These are phyloP conservation scores for Fusarium pseudograminearum DNA, from an alignment of 2,329 filamentous ascomycete species.

Conservation along the genomic window DNA sequence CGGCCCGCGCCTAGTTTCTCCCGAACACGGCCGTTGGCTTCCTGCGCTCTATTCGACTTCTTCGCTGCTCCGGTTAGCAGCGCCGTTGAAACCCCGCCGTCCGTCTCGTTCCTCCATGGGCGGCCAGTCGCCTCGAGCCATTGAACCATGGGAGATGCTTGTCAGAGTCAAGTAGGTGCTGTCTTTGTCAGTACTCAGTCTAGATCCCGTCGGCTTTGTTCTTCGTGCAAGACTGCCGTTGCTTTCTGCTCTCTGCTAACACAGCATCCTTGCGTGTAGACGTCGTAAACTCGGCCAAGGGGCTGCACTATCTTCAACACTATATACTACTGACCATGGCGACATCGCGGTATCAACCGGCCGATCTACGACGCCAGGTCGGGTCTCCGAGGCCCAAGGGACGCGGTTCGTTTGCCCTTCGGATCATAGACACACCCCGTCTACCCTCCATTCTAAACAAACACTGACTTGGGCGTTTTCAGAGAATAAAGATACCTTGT, in stretches of 20 bases:
- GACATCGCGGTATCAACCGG: conserved; percentile 59
- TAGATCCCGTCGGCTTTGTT: conserved; percentile 16
- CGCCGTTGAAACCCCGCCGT: conserved; percentile 32
- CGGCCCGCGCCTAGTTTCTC: conserved; percentile 33
- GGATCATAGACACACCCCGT: conserved; percentile 12
- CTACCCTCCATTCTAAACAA: conserved; percentile 5
- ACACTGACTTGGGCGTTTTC: conserved; percentile 28
- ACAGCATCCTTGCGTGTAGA: conserved; percentile 46
- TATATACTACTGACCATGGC: conserved; percentile 57
- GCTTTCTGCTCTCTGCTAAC: conserved; percentile 28
- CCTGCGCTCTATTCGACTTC: conserved; percentile 21
- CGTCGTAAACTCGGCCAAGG: conserved; percentile 58
- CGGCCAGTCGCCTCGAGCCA: conserved; percentile 56
- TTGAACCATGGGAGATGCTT: conserved; percentile 63
- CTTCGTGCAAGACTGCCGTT: background rate
- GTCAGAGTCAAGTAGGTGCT: conserved; percentile 59
- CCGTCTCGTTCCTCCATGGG: conserved; percentile 56
- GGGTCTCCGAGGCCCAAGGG: conserved; percentile 69
- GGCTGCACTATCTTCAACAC: conserved; percentile 47
- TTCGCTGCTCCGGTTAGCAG: conserved; percentile 40
- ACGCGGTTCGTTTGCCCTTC: conserved; percentile 59
- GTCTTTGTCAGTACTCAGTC: conserved; percentile 32
- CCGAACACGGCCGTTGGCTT: conserved; percentile 27
- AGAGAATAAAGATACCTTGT: conserved; percentile 91
- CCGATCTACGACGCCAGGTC: conserved; percentile 64